These are phyloP conservation scores for Yamadazyma endophytica DNA, from an alignment of 805 yeast genomes.

Conservation along the genomic window DNA sequence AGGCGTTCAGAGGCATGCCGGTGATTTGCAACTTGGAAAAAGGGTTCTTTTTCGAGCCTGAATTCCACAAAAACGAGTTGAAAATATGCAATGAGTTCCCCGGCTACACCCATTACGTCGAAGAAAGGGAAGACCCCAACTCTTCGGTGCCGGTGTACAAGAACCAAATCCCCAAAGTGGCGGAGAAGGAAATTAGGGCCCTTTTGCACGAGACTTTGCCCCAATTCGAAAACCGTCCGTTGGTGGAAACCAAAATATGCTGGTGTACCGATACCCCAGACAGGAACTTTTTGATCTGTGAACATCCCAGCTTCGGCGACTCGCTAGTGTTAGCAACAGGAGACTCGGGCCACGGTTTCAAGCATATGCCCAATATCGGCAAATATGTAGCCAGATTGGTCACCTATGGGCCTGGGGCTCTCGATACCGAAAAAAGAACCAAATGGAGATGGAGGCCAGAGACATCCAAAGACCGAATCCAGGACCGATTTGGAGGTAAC, in stretches of 20 bases:
- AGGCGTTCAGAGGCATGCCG: slow-evolving; percentile 24
- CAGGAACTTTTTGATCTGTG: slow-evolving; percentile 24
- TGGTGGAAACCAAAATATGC: slow-evolving; percentile 24
- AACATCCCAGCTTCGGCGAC: slow-evolving; percentile 22
- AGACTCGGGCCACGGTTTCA: slow-evolving; percentile 31
- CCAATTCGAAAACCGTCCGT: slow-evolving; percentile 20
- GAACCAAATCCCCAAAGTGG: slow-evolving; percentile 25
- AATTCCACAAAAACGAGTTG: slow-evolving; percentile 21
- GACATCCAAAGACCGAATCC: slow-evolving; percentile 2
- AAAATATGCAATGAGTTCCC: slow-evolving; percentile 40
- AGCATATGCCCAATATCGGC: slow-evolving; percentile 31
- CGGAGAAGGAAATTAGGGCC: slow-evolving; percentile 25
- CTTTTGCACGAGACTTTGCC: slow-evolving; percentile 30
- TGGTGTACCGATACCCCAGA: slow-evolving; percentile 37
- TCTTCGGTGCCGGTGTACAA: slow-evolving; percentile 26
- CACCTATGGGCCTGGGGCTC: slow-evolving; percentile 25
- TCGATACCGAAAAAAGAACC: slow-evolving; percentile 16
- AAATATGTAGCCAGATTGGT: slow-evolving; percentile 45
- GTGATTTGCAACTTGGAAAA: slow-evolving; percentile 32
- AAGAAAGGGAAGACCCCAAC: slow-evolving; percentile 2
- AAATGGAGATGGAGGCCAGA: slow-evolving; percentile 10
- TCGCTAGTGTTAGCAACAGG: slow-evolving; percentile 27
- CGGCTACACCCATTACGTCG: slow-evolving; percentile 24
- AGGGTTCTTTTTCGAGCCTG: slow-evolving; percentile 43
- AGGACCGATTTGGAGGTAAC: slow-evolving; percentile 7